Evolutionary conservation across 345 rosid genomes (phyloP).

Genomic region (Crucihimalaya himalaica): DNA sequence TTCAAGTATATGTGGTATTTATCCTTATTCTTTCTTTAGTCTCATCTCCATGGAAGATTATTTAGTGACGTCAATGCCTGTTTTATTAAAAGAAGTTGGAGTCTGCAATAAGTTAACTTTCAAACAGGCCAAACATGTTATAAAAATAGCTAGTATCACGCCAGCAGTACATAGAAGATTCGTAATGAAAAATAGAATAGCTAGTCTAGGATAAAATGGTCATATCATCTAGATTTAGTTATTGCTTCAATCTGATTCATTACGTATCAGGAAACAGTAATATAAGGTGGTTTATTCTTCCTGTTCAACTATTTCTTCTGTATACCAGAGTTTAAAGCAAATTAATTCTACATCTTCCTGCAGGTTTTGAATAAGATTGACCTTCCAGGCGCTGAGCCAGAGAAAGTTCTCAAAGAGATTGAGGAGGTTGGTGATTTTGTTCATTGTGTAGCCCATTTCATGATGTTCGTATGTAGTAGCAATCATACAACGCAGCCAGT

Average conservation of each 20-base stretch:
- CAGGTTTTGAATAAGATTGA: conserved; percentile 98
- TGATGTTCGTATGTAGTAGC: conserved; percentile 1
- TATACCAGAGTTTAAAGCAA: conserved; percentile 17
- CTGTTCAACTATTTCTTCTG: conserved; percentile 1
- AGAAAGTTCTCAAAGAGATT: conserved; percentile 75
- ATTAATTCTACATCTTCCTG: conserved; percentile 12
- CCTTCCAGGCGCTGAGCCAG: conserved; percentile 98
- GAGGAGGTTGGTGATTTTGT: conserved; percentile 83
- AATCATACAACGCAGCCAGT: conserved; percentile 4
- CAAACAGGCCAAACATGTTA: neutral
- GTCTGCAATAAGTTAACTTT: conserved; percentile 14
- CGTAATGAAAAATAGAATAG: conserved; percentile 4
- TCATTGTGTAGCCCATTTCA: conserved; percentile 39
- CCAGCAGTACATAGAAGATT: conserved; percentile 3
- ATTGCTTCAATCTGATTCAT: conserved; percentile 17
- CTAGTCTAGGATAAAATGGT: neutral
- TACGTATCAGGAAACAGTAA: conserved; percentile 4
- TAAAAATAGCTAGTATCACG: conserved; percentile 4
- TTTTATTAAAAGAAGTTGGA: neutral
- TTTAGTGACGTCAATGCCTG: neutral
- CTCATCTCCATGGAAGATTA: conserved; percentile 8
- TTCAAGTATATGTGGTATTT: conserved; percentile 13
- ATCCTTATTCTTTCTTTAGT: conserved; percentile 1
- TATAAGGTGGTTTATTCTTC: neutral
- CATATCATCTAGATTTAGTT: neutral